Percentiles rank a stretch among this genome's conserved stretches.
phyloP scores from a whole-genome alignment of 768 basidiomycete species.

The Solioccasus polychromus region DNA sequence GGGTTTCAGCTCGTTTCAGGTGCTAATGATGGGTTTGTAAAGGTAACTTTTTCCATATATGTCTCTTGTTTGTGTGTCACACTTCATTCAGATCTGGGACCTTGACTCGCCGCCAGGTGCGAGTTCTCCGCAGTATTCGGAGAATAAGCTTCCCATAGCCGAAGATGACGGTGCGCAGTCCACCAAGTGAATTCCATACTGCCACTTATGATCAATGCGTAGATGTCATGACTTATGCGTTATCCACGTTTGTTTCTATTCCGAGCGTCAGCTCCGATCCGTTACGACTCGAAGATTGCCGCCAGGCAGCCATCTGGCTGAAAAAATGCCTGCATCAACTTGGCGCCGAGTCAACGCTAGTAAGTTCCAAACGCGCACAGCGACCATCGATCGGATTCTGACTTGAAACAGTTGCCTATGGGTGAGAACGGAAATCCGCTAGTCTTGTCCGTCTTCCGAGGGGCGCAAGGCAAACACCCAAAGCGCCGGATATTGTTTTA shows the following conservation, averaged over 20 bases:
- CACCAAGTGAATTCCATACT: not conserved
- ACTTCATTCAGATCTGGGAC: conserved; percentile 50
- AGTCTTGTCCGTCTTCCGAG: conserved; percentile 84
- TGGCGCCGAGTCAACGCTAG: conserved; percentile 78
- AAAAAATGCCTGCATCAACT: conserved; percentile 85
- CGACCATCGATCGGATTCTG: not conserved
- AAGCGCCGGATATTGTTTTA: conserved; percentile 87
- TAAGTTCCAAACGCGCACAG: conserved; percentile 31
- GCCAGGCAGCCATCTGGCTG: conserved; percentile 92
- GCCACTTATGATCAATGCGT: conserved; percentile 1
- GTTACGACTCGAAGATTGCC: conserved; percentile 76
- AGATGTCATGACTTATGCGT: conserved; percentile 76
- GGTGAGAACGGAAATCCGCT: conserved; percentile 79
- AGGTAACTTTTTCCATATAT: conserved; percentile 43
- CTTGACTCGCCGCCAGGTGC: conserved; percentile 29
- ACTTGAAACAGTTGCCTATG: conserved; percentile 59
- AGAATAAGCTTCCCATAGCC: conserved; percentile 3
- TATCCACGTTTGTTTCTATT: conserved; percentile 84
- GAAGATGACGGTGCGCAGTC: conserved; percentile 21
- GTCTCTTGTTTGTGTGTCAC: not conserved
- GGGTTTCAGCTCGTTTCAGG: conserved; percentile 61
- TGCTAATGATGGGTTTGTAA: conserved; percentile 82
- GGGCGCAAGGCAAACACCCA: conserved; percentile 52
- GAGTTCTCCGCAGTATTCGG: not conserved
- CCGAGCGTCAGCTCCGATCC: conserved; percentile 77